A percentile compares a stretch with the other conserved stretches of the same genome.
phyloP scores from a whole-genome alignment of 345 rosid genomes.

The Eutrema heterophyllum region DNA sequence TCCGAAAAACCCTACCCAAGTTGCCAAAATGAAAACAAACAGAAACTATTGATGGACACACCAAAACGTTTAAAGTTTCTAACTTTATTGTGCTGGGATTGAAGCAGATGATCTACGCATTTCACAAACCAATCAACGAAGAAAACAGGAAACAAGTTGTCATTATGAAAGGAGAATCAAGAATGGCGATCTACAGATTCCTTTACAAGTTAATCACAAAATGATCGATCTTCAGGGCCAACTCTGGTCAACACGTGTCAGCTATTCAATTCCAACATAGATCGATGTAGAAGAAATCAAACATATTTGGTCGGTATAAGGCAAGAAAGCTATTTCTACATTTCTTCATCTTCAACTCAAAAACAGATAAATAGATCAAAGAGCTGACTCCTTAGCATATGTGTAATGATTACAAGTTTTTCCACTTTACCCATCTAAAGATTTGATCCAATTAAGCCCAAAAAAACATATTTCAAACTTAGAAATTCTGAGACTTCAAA shows the following conservation, averaged over 20 bases:
- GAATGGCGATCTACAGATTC: neutral
- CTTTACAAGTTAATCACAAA: neutral
- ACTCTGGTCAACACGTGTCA: slow-evolving; percentile 1
- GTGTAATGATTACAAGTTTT: neutral
- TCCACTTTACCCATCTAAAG: slow-evolving; percentile 3
- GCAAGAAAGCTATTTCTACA: neutral
- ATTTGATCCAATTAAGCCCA: neutral
- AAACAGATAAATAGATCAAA: neutral
- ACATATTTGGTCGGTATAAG: neutral
- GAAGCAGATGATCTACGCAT: neutral
- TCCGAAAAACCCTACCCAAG: neutral
- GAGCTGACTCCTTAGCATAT: slow-evolving; percentile 7
- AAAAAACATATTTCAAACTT: neutral
- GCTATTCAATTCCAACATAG: neutral
- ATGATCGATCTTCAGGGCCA: neutral
- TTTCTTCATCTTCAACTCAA: neutral
- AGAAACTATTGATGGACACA: neutral
- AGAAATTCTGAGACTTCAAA: neutral
- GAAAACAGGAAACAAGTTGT: neutral
- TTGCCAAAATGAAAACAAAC: neutral
- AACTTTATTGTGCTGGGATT: neutral
- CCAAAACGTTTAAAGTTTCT: neutral
- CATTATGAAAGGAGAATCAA: neutral
- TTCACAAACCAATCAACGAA: neutral
- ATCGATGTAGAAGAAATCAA: neutral